Percentiles rank a stretch among this genome's conserved stretches.
Evolutionary conservation across 108 stramenopile species (phyloP).

Genomic region (Pseudonitzschia multiseries): DNA sequence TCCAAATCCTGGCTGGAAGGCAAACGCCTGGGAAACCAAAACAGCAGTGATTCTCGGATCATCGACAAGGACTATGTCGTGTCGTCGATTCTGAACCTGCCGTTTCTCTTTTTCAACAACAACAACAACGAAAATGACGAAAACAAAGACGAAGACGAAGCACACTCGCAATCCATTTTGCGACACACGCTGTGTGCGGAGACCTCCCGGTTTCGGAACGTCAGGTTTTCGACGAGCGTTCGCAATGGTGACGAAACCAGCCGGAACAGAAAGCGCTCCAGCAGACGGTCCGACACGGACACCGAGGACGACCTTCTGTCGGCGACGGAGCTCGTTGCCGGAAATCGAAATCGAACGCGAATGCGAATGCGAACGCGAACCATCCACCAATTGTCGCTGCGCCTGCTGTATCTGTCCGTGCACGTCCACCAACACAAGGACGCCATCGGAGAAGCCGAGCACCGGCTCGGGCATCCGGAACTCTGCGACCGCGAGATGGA

Average conservation of each 20-base stretch:
- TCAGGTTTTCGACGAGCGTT: background rate
- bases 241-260: conserved; percentile 3
- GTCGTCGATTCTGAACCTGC: conserved; percentile 20
- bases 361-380: background rate
- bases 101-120: background rate
- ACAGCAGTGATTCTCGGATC: background rate
- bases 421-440: conserved; percentile 45
- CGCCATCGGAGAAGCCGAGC: conserved; percentile 38
- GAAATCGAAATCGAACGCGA: background rate
- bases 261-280: too few species aligned
- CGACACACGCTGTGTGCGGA: conserved; percentile 34
- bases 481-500: conserved; percentile 17
- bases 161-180: conserved; percentile 15
- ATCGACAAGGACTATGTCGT: conserved; percentile 9
- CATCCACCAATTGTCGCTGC: conserved; percentile 32
- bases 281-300: background rate
- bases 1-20: background rate
- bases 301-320: too few species aligned
- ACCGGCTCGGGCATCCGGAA: conserved; percentile 6
- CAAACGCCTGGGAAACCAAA: conserved; percentile 16
- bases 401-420: conserved; percentile 38
- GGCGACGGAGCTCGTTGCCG: too few species aligned
- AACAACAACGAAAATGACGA: too few species aligned
- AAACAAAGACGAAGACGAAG: background rate
- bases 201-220: conserved; percentile 26